Conservation (phyloP, 768 basidiomycete species). For the Lactifluus subvellereus region DNA sequence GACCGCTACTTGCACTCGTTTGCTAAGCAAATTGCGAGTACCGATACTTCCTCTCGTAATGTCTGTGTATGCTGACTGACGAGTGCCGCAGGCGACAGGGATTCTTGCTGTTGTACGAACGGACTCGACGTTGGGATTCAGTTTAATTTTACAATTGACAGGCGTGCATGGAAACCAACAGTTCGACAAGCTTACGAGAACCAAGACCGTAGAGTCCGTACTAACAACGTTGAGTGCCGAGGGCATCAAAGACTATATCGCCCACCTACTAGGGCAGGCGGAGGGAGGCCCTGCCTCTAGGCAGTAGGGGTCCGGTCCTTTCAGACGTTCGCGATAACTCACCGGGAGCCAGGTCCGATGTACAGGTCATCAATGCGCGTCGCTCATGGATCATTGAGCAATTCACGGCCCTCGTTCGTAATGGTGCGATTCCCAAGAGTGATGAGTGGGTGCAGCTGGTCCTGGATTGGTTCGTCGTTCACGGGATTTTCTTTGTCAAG, state of each 20-base stretch:
- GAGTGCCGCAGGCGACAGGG: conserved; percentile 51
- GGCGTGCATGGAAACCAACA: conserved; percentile 77
- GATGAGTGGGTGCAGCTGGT: conserved; percentile 72
- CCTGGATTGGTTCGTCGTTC: conserved; percentile 74
- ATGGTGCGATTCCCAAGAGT: conserved; percentile 69
- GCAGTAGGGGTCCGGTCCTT: conserved; percentile 34
- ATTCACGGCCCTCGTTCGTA: conserved; percentile 68
- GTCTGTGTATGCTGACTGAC: neutral
- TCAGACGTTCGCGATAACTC: neutral
- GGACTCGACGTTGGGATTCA: conserved; percentile 76
- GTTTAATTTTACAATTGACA: conserved; percentile 78
- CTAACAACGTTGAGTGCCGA: conserved; percentile 64
- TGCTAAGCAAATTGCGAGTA: conserved; percentile 71
- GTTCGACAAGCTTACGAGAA: conserved; percentile 89
- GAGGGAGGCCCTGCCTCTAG: conserved; percentile 41
- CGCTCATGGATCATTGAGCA: conserved; percentile 87
- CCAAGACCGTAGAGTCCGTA: conserved; percentile 86
- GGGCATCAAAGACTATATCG: conserved; percentile 74
- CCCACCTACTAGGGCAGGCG: conserved; percentile 60
- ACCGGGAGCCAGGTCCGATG: conserved; percentile 36
- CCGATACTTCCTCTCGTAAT: conserved; percentile 1
- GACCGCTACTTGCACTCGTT: conserved; percentile 90
- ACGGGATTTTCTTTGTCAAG: conserved; percentile 73
- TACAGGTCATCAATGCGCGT: conserved; percentile 46
- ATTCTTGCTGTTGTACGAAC: conserved; percentile 69